Base-by-base conservation (phyloP, 495 filamentous ascomycete genomes). In the Aspergillus conjunctus region DNA sequence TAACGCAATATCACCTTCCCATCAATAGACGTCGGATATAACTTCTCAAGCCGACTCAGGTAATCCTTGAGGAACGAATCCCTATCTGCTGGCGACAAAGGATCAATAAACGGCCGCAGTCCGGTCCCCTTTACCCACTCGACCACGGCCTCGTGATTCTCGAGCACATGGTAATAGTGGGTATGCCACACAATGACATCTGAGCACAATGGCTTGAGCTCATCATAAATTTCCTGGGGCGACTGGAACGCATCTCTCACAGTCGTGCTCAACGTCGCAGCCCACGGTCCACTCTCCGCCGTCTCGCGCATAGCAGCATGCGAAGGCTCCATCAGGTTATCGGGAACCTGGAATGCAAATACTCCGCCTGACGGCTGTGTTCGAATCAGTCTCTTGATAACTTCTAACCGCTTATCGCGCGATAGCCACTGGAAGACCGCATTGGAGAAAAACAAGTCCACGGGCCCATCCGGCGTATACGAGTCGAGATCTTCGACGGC, bases 101-200 rank as follows among this genome's bases (percentile, higher is more conserved):
- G 71, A 63, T 81, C 71, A 54, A 85, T 21, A 59, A 75, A 85
- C 3, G 83, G 83, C 61, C 71, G 65, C 59, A 86, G 62, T 10
- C 82, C 83, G 5, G 80, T 84, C 7, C 80, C 79, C 66, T 79
- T 79, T 1, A 85, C 81, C 83, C 83, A 86, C 64, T 83, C 81
- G 18, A 85, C 77, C 49, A 86, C 77, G 21, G 71, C 79, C 41
- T 65, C 59, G 41, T 79, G 79, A 11, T 64, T 72, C 7, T 68
- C 72, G 32, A 86, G 68, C 7, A 78, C 66, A 60, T 86, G 82
- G 26, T 78, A 72, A 58, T 86, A 86, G 33, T 71, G 62, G 21
- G 79, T 84, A 53, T 77, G 73, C 76, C 80, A 85, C n/a, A 84
- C 60, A 58, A 80, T 66, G 1, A 86, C 72, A 21, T 50, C 59